Conservation (phyloP, 1,139 yeast genomes). For the Taphrina confusa region DNA sequence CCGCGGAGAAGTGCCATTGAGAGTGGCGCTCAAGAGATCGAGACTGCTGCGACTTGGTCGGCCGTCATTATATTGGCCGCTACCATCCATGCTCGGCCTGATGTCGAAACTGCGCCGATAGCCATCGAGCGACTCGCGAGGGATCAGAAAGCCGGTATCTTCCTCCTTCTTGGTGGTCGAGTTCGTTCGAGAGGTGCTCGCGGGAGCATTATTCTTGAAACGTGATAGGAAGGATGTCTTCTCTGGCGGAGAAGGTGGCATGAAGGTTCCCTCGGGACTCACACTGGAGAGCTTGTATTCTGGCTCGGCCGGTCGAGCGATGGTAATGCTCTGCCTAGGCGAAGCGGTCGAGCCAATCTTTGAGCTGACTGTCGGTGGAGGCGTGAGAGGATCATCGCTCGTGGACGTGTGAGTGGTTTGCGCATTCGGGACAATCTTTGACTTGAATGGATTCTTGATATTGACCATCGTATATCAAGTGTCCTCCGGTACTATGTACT, state of each 20-base stretch:
- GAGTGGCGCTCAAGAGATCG: conserved; percentile 14
- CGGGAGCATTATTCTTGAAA: not conserved
- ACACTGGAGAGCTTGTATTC: conserved; percentile 31
- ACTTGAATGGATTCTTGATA: conserved; percentile 24
- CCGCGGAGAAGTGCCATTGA: not conserved
- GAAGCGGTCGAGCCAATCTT: not conserved
- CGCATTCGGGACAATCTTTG: not conserved
- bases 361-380: conserved; percentile 2
- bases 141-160: conserved; percentile 40
- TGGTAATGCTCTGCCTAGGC: conserved; percentile 20
- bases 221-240: conserved; percentile 31
- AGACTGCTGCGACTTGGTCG: conserved; percentile 27
- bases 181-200: not conserved
- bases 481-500: too few species aligned
- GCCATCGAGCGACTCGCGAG: conserved; percentile 40
- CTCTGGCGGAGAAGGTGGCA: conserved; percentile 31
- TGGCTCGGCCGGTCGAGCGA: conserved; percentile 23
- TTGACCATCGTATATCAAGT: not conserved
- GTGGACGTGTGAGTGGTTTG: not conserved
- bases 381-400: conserved; percentile 8
- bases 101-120: conserved; percentile 34
- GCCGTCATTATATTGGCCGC: conserved; percentile 3
- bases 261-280: conserved; percentile 29
- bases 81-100: conserved; percentile 30
- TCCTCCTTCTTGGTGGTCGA: conserved; percentile 15